Percentiles rank a stretch among this genome's conserved stretches.
phyloP scores from a whole-genome alignment of 768 basidiomycete genomes.

The Guyanaporus albipodus region DNA sequence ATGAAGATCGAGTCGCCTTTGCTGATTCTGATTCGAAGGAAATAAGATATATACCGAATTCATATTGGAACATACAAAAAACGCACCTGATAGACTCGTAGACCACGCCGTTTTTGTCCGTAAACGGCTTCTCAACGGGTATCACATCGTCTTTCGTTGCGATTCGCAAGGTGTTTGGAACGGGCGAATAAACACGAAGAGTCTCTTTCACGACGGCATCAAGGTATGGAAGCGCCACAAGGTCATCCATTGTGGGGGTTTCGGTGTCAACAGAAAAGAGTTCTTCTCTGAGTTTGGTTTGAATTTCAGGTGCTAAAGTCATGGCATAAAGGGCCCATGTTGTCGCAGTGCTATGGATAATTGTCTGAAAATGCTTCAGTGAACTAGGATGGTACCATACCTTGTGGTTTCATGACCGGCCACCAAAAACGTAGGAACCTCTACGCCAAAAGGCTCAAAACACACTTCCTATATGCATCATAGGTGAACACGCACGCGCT shows the following conservation, averaged over 20 bases:
- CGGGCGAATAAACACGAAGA: slow-evolving; percentile 47
- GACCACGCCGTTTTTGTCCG: slow-evolving; percentile 39
- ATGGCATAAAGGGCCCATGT: slow-evolving; percentile 61
- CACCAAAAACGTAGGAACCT: slow-evolving; percentile 57
- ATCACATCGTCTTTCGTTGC: slow-evolving; percentile 52
- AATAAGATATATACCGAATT: neutral
- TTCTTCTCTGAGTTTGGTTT: slow-evolving; percentile 58
- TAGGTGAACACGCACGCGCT: slow-evolving; percentile 36
- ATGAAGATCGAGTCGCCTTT: slow-evolving; percentile 48
- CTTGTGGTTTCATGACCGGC: slow-evolving; percentile 60
- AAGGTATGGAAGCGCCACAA: slow-evolving; percentile 62
- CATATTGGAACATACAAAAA: neutral
- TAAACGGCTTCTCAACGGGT: slow-evolving; percentile 45
- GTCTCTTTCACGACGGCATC: slow-evolving; percentile 62
- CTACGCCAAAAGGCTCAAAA: slow-evolving; percentile 25
- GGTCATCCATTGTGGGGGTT: slow-evolving; percentile 63
- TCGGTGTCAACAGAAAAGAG: slow-evolving; percentile 48
- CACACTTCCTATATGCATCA: neutral
- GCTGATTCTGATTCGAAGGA: slow-evolving; percentile 27
- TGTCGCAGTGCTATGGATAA: slow-evolving; percentile 32
- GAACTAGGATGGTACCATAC: slow-evolving; percentile 17
- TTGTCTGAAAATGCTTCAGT: neutral
- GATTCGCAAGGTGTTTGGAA: slow-evolving; percentile 41
- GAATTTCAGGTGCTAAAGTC: slow-evolving; percentile 42
- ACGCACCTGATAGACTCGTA: slow-evolving; percentile 38